Evolutionary conservation across 768 basidiomycete species (phyloP), one percentile per base, ranked within the genome.

Genomic region (Russula foetens): DNA sequence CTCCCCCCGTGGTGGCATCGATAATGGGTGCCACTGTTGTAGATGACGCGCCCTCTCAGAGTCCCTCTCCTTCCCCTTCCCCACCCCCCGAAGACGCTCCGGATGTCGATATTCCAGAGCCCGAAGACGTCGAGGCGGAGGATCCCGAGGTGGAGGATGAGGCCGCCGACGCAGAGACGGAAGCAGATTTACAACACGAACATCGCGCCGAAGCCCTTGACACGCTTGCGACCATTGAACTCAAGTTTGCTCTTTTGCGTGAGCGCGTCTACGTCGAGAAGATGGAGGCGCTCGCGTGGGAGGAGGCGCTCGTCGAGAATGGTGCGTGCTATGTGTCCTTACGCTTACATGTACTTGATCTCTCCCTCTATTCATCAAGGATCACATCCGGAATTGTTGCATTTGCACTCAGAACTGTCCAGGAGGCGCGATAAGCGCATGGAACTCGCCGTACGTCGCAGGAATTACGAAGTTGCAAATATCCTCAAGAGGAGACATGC

Each of bases 211-310:
- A 96, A 68, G 93, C 93, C 0, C 79, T 98, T 59, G 92, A 94
- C 60, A 86, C 88, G 0, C 76, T 98, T 7, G 88, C 95, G 3
- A 81, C 78, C 47, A 95, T 99, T 66, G 96, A 99, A 69, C 83
- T 98, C 73, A 92, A 90, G 68, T 97, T 94, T 72, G 94, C 95
- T 0, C 74, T 88, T 33, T 72, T 98, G 58, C 75, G 96, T 49
- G 94, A 98, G 70, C 78, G 84, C 52, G 77, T 98, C 17, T 98
- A 95, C 71, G 79, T 98, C 21, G 96, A 98, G 74, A 90, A 94
- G 71, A 93, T 98, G 92, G 90, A 93, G 43, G 84, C 83, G 4
- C 75, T 96, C 8, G 87, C 90, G 35, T 88, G 86, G 83, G 96
- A 98, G 72, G 93, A 98, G 69, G 75, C 81, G 15, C 76, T 94